Evolutionary conservation across 2,329 filamentous ascomycete species (phyloP).

Genomic region (Pestalotiopsis sp.): DNA sequence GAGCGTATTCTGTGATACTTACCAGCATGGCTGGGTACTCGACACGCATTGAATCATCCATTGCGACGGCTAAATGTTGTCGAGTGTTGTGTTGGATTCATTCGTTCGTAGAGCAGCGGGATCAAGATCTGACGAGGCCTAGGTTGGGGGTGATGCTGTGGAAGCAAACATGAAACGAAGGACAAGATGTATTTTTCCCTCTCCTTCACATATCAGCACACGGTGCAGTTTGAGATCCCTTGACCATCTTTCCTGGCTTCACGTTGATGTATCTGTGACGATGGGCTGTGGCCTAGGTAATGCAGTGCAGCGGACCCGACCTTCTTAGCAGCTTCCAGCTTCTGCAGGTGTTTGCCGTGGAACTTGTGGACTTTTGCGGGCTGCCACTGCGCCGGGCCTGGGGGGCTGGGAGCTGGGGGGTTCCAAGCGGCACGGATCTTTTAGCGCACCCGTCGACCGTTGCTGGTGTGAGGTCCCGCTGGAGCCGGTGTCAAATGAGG

Average conservation of each 20-base stretch:
- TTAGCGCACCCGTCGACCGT: not conserved
- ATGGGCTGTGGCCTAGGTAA: not conserved
- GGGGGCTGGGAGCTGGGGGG: not conserved
- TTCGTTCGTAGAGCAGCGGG: not conserved
- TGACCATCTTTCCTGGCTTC: not conserved
- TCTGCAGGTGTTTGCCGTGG: not conserved
- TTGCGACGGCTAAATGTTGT: constrained; percentile 33
- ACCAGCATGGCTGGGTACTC: constrained; percentile 97
- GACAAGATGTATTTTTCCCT: not conserved
- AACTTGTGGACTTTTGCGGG: not conserved
- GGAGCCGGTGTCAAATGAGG: not conserved
- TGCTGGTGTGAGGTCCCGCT: not conserved
- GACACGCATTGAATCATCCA: constrained; percentile 78
- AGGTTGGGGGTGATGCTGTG: not conserved
- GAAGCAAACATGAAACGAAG: not conserved
- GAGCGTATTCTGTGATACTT: constrained; percentile 39
- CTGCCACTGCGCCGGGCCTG: not conserved
- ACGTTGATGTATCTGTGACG: not conserved
- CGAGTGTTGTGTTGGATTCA: not conserved
- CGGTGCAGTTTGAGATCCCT: not conserved
- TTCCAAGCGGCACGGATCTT: not conserved
- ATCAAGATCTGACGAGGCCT: not conserved
- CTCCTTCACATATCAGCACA: not conserved
- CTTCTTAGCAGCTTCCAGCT: not conserved
- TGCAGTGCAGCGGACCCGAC: not conserved